Percentiles rank a stretch among this genome's conserved stretches.
phyloP scores from a whole-genome alignment of 2,329 filamentous ascomycete genomes.

The Aspergillus pseudotamarii region DNA sequence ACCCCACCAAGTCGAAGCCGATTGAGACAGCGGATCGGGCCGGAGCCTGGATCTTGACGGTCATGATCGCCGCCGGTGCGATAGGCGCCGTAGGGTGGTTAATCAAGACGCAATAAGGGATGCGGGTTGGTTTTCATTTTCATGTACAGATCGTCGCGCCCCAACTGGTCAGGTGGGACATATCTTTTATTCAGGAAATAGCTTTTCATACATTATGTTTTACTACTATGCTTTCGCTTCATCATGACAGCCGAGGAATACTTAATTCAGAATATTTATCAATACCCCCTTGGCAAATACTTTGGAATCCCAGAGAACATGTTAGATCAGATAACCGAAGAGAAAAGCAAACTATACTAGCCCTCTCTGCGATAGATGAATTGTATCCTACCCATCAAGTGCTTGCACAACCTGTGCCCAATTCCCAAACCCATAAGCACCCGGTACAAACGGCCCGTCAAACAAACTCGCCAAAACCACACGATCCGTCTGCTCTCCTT shows the following conservation, averaged over 20 bases:
- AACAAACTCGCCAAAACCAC: constrained; percentile 53
- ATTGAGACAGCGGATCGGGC: constrained; percentile 10
- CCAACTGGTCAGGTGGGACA: background rate
- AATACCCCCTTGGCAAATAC: background rate
- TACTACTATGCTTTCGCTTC: background rate
- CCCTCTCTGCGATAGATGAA: background rate
- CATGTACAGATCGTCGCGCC: background rate
- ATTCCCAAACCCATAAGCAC: constrained; percentile 45
- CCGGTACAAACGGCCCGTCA: constrained; percentile 50
- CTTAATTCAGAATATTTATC: background rate
- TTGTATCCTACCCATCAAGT: constrained; percentile 27
- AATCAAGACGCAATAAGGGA: constrained; percentile 7
- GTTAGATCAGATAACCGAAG: too few relatives aligned
- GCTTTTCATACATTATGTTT: background rate
- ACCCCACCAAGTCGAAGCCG: constrained; percentile 2
- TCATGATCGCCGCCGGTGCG: constrained; percentile 3
- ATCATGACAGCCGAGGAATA: background rate
- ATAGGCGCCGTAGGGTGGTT: constrained; percentile 11
- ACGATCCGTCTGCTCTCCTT: constrained; percentile 50
- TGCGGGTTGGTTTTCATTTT: background rate
- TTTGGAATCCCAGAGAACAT: background rate
- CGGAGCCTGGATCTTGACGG: constrained; percentile 11
- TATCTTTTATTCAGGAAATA: constrained; percentile 2
- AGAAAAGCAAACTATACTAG: background rate
- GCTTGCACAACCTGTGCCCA: constrained; percentile 54